phyloP scores from a whole-genome alignment of 192 early-diverging fungal genomes.

The Rhizophlyctis rosea region DNA sequence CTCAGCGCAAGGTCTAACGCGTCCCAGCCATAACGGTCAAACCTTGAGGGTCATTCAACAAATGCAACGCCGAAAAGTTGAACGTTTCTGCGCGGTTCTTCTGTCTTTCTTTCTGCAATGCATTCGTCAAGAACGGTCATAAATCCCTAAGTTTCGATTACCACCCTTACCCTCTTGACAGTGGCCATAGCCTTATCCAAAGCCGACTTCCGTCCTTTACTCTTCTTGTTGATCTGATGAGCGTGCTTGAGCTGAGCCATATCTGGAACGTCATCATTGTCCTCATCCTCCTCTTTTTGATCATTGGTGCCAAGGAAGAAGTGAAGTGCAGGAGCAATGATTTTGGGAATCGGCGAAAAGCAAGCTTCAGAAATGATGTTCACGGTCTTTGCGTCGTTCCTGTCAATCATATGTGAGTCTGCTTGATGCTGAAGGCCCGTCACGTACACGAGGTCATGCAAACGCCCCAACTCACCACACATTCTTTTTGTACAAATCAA shows the following conservation, averaged over 20 bases:
- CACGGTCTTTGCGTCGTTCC: conserved; percentile 96
- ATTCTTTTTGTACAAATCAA: conserved; percentile 94
- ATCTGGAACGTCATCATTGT: conserved; percentile 71
- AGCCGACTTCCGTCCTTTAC: conserved; percentile 68
- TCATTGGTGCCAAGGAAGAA: conserved; percentile 84
- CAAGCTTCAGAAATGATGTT: conserved; percentile 98
- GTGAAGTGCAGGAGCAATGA: conserved; percentile 87
- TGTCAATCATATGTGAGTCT: conserved; percentile 5
- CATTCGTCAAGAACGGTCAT: conserved; percentile 1
- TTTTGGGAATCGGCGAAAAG: conserved; percentile 87
- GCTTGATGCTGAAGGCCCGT: neutral
- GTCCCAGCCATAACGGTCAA: too few relatives aligned
- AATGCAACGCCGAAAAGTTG: conserved; percentile 91
- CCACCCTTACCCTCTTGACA: conserved; percentile 51
- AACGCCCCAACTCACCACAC: conserved; percentile 64
- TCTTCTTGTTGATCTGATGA: conserved; percentile 82
- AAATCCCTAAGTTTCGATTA: neutral
- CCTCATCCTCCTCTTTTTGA: conserved; percentile 62
- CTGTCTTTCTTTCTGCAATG: conserved; percentile 57
- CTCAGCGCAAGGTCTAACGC: too few relatives aligned
- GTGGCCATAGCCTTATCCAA: conserved; percentile 76
- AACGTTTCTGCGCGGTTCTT: conserved; percentile 68
- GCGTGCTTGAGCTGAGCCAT: conserved; percentile 75
- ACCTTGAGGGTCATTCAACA: conserved; percentile 96
- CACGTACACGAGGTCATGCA: neutral